phyloP scores from a whole-genome alignment of 2,329 filamentous ascomycete species.

The Albifimbria verrucaria region DNA sequence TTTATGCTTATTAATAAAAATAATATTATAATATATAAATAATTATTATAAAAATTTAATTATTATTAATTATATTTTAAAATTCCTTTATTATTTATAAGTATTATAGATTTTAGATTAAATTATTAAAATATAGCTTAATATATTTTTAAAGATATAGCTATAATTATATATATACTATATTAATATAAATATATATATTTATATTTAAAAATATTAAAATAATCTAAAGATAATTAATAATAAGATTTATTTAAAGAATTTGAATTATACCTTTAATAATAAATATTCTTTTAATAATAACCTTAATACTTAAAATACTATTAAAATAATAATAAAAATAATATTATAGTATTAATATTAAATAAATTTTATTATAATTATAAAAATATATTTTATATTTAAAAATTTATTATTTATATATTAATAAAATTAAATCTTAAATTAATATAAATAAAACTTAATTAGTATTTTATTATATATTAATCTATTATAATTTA shows the following conservation, averaged over 20 bases:
- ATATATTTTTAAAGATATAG: slow-evolving; percentile 1
- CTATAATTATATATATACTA: slow-evolving; percentile 2
- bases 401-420: neutral
- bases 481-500: neutral
- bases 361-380: neutral
- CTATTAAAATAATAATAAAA: neutral
- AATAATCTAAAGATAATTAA: neutral
- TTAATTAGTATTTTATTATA: neutral
- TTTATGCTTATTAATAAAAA: too few relatives aligned
- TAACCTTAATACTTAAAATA: neutral
- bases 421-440: neutral
- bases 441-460: neutral
- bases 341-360: slow-evolving; percentile 1
- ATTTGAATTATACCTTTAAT: neutral
- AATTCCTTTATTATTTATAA: neutral
- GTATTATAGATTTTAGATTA: neutral
- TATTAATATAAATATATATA: slow-evolving; percentile 1
- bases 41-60: neutral
- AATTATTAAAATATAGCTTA: neutral
- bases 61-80: slow-evolving; percentile 1
- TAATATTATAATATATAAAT: neutral
- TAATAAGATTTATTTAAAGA: neutral
- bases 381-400: slow-evolving; percentile 1
- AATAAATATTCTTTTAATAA: slow-evolving; percentile 2
- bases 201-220: neutral